These are phyloP conservation scores for Arthrobotrys sphaeroides DNA, from an alignment of 2,329 filamentous ascomycete genomes.

Conservation along the genomic window DNA sequence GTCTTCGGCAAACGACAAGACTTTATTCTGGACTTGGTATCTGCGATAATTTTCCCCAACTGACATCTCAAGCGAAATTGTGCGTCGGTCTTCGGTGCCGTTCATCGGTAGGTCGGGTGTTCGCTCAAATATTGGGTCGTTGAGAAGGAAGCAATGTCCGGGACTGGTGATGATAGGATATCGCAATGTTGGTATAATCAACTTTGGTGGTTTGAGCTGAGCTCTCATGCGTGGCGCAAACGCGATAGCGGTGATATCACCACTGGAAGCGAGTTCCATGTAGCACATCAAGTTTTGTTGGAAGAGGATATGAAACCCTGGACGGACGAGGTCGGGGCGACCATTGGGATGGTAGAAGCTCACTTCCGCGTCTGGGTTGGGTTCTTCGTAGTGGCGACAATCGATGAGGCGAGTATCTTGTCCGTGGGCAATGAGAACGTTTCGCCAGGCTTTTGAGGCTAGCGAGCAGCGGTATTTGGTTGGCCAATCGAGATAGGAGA, in stretches of 20 bases:
- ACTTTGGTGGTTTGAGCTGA: not conserved
- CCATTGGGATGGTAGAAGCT: not conserved
- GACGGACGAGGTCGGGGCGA: not conserved
- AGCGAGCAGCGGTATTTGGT: not conserved
- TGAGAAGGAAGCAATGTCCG: not conserved
- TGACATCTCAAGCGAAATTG: not conserved
- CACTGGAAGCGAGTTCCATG: not conserved
- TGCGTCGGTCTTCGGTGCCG: not conserved
- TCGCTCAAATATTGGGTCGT: not conserved
- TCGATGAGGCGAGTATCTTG: not conserved
- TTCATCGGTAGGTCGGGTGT: not conserved
- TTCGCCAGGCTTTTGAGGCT: not conserved
- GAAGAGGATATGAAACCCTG: not conserved
- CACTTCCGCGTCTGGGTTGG: not conserved
- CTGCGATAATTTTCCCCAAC: not conserved
- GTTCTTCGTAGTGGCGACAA: not conserved
- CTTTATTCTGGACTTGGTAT: not conserved
- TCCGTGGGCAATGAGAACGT: not conserved
- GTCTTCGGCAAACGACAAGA: not conserved
- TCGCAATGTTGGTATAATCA: not conserved
- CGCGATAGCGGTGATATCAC: not conserved
- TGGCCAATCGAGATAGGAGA: conserved; percentile 8
- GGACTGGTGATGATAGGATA: not conserved
- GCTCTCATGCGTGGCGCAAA: not conserved
- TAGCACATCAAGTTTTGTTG: not conserved